phyloP scores from a whole-genome alignment of 768 basidiomycete species.

The Lactarius evosmus region DNA sequence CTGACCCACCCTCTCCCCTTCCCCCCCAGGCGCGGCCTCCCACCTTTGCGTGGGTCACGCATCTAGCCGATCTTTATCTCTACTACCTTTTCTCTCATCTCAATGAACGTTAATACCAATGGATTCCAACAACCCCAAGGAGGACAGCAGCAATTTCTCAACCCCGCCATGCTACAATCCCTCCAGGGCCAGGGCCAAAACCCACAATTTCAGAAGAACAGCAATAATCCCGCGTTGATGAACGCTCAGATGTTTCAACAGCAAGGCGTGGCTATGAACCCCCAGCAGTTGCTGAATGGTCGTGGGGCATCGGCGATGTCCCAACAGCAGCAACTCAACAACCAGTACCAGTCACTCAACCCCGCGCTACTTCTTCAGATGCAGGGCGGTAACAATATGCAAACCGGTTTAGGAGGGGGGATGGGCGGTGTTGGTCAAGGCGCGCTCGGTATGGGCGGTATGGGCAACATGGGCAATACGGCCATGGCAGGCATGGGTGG shows the following conservation, averaged over 20 bases:
- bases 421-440: conserved; percentile 30
- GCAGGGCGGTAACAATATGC: conserved; percentile 20
- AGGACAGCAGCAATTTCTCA: conserved; percentile 23
- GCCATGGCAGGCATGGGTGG: conserved; percentile 21
- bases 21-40: conserved; percentile 6
- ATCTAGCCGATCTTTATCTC: conserved; percentile 7
- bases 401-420: conserved; percentile 19
- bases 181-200: conserved; percentile 25
- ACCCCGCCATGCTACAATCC: conserved; percentile 20
- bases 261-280: conserved; percentile 21
- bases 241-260: conserved; percentile 27
- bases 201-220: conserved; percentile 25
- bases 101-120: conserved; percentile 27
- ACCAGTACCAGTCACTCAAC: conserved; percentile 23
- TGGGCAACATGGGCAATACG: conserved; percentile 20
- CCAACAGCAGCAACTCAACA: conserved; percentile 26
- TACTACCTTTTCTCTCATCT: not conserved
- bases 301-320: conserved; percentile 16
- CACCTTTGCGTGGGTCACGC: conserved; percentile 5
- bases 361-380: conserved; percentile 26
- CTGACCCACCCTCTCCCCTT: conserved; percentile 6
- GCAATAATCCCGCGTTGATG: conserved; percentile 20
- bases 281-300: conserved; percentile 25
- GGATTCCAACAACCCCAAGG: conserved; percentile 24
- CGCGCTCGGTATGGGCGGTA: conserved; percentile 25